These are phyloP conservation scores for Neurospora sp. DNA, from an alignment of 495 filamentous ascomycete genomes.

Conservation along the genomic window DNA sequence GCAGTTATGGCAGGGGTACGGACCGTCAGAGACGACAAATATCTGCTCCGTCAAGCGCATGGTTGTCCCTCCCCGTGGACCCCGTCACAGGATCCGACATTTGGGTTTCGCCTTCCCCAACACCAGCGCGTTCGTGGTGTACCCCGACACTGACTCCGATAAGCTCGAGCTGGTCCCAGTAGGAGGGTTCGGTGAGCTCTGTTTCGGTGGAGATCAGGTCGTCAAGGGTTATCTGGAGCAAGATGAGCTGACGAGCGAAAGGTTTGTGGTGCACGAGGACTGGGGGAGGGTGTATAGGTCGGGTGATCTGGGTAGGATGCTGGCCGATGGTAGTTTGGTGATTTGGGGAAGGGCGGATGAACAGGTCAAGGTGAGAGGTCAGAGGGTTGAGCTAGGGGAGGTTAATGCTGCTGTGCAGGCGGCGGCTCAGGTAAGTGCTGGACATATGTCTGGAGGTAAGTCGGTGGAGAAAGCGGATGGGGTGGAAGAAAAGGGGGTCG, in stretches of 20 bases:
- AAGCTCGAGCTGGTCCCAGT: conserved; percentile 37
- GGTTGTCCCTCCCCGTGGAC: conserved; percentile 20
- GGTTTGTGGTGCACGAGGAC: conserved; percentile 53
- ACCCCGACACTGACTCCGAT: conserved; percentile 19
- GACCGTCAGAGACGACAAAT: conserved; percentile 63
- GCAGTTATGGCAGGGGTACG: conserved; percentile 64
- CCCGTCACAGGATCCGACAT: conserved; percentile 38
- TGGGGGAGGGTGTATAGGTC: conserved; percentile 62
- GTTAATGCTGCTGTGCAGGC: conserved; percentile 49
- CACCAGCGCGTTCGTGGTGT: conserved; percentile 60
- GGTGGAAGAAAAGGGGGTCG: conserved; percentile 16
- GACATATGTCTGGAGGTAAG: background rate
- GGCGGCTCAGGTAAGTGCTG: background rate
- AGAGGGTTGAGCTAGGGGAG: conserved; percentile 70
- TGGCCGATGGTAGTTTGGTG: conserved; percentile 57
- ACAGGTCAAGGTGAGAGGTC: conserved; percentile 74
- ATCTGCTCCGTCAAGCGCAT: conserved; percentile 56
- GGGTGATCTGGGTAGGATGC: conserved; percentile 61
- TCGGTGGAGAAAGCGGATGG: conserved; percentile 15
- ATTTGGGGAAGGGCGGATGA: conserved; percentile 68
- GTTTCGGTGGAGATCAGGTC: conserved; percentile 73
- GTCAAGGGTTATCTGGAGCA: conserved; percentile 60
- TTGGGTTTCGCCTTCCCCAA: conserved; percentile 59
- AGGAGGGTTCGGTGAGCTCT: conserved; percentile 69
- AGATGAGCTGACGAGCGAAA: conserved; percentile 42